A percentile compares a stretch with the other conserved stretches of the same genome.
Evolutionary conservation across 2,329 filamentous ascomycete species (phyloP).

Genomic region (Catunica adiposa): DNA sequence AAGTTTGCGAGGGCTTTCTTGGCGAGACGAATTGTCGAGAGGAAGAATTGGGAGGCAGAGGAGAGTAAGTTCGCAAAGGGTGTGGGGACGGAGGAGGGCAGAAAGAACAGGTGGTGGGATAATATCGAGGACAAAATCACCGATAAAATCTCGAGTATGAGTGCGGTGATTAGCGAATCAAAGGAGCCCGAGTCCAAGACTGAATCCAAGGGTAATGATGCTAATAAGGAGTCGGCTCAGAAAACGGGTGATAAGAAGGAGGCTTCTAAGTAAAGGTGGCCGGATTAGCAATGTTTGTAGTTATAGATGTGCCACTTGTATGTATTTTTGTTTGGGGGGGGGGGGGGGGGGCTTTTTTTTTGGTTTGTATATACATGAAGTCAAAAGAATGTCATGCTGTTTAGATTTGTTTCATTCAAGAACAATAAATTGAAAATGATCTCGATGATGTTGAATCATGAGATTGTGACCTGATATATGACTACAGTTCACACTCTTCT

Average conservation of each 20-base stretch:
- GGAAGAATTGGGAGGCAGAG: constrained; percentile 52
- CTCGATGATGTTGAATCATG: no score
- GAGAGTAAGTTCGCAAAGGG: constrained; percentile 48
- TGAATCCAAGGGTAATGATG: neutral
- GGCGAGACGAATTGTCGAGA: constrained; percentile 45
- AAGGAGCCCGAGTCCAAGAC: neutral
- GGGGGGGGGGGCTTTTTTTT: no score
- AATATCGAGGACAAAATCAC: constrained; percentile 15
- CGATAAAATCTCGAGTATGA: constrained; percentile 11
- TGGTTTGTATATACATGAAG: no score
- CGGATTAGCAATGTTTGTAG: no score
- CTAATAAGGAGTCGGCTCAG: neutral
- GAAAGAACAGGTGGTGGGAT: constrained; percentile 24
- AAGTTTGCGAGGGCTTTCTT: constrained; percentile 53
- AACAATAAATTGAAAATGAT: no score
- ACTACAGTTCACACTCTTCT: no score
- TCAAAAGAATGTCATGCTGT: no score
- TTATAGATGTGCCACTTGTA: no score
- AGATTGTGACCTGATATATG: no score
- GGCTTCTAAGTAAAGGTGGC: no score
- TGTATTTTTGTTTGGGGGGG: no score
- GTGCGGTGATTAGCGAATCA: neutral
- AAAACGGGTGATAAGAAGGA: neutral
- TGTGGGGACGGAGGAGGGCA: constrained; percentile 34
- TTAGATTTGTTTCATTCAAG: no score